These are phyloP conservation scores for Leccinum angustisporum DNA, from an alignment of 1,284 basidiomycete genomes.

Conservation along the genomic window DNA sequence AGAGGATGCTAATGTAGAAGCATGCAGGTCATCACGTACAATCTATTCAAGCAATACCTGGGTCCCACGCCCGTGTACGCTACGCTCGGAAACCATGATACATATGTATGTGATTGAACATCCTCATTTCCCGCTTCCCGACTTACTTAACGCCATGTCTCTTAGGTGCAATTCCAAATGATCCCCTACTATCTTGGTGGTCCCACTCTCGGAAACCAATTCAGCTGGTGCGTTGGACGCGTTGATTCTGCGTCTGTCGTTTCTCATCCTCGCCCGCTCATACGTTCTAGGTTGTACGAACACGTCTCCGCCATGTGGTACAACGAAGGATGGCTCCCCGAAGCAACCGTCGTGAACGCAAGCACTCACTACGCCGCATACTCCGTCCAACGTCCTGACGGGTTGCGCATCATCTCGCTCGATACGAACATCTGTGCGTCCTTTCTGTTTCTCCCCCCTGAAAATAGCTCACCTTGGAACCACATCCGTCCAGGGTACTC, in stretches of 20 bases:
- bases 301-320: conserved; percentile 67
- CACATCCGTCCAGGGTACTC: conserved; percentile 20
- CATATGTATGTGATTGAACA: conserved; percentile 45
- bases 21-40: conserved; percentile 55
- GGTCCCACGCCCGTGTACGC: conserved; percentile 68
- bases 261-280: neutral
- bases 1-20: neutral
- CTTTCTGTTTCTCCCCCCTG: neutral
- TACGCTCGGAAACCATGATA: conserved; percentile 73
- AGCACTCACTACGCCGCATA: conserved; percentile 73
- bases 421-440: conserved; percentile 70
- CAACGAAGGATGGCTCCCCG: conserved; percentile 69
- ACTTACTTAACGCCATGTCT: neutral
- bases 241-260: neutral
- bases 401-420: conserved; percentile 70
- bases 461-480: neutral
- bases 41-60: conserved; percentile 58
- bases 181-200: conserved; percentile 57
- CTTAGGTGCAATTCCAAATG: conserved; percentile 57
- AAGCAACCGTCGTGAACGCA: conserved; percentile 55
- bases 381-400: conserved; percentile 62
- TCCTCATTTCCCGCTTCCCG: neutral
- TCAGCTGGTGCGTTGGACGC: conserved; percentile 52
- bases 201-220: conserved; percentile 49
- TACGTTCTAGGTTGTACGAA: conserved; percentile 62